Conservation (phyloP, 2,329 filamentous ascomycete genomes). For the Exophiala oligosperma region DNA sequence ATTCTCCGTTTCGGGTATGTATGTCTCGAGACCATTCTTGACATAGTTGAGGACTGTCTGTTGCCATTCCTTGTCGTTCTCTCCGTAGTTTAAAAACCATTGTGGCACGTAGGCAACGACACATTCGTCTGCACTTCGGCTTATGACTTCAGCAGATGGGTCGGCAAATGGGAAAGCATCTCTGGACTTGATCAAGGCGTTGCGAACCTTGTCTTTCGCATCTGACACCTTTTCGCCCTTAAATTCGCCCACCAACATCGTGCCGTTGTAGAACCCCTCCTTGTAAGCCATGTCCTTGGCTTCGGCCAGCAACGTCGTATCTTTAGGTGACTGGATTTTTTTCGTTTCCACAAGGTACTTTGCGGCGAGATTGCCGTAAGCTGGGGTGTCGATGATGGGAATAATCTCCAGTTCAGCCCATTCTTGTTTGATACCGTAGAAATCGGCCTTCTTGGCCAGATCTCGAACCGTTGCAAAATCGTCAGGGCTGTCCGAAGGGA, state of each 20-base stretch:
- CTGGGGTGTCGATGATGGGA: conserved; percentile 85
- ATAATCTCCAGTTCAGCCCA: conserved; percentile 91
- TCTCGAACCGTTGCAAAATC: conserved; percentile 89
- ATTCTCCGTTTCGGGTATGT: conserved; percentile 72
- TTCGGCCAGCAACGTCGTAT: conserved; percentile 83
- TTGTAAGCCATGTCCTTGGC: conserved; percentile 97
- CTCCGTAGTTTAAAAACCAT: conserved; percentile 97
- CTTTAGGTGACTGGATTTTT: conserved; percentile 97
- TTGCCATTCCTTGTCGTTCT: conserved; percentile 78
- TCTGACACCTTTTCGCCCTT: conserved; percentile 82
- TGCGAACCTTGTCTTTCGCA: conserved; percentile 81
- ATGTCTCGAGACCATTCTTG: conserved; percentile 73
- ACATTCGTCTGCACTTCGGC: conserved; percentile 86
- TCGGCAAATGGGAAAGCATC: conserved; percentile 91
- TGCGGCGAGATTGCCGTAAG: conserved; percentile 82
- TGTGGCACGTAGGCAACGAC: conserved; percentile 92
- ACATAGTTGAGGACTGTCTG: conserved; percentile 72
- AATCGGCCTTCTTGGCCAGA: conserved; percentile 90
- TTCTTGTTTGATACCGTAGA: conserved; percentile 93
- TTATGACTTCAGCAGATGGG: conserved; percentile 85
- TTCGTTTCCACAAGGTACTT: conserved; percentile 82
- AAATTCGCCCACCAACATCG: conserved; percentile 83
- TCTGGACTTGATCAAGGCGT: conserved; percentile 72
- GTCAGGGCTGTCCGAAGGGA: conserved; percentile 93
- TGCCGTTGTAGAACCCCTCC: conserved; percentile 95